Percentiles rank a stretch among this genome's conserved stretches.
phyloP scores from a whole-genome alignment of 495 filamentous ascomycete genomes.

The Ramalina intermedia region DNA sequence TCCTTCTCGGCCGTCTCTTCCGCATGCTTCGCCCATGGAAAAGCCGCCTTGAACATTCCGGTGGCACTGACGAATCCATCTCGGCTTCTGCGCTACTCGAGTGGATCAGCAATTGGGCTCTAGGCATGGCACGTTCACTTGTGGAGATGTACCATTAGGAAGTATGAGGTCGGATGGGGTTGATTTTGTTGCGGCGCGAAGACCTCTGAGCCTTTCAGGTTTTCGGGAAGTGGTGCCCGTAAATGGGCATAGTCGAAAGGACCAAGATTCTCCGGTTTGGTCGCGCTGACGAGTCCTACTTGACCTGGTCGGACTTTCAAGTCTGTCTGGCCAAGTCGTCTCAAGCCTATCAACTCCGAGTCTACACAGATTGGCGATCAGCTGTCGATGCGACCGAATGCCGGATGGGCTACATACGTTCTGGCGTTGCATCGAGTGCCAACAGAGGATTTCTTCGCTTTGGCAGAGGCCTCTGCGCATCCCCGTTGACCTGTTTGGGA shows the following conservation, averaged over 20 bases:
- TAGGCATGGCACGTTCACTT: neutral
- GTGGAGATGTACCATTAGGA: slow-evolving; percentile 60
- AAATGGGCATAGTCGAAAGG: slow-evolving; percentile 93
- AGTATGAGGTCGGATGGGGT: slow-evolving; percentile 68
- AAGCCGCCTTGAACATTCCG: slow-evolving; percentile 99
- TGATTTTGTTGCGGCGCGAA: slow-evolving; percentile 48
- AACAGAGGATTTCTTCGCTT: slow-evolving; percentile 64
- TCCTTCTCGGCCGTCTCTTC: slow-evolving; percentile 82
- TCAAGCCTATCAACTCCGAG: slow-evolving; percentile 59
- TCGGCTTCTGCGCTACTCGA: slow-evolving; percentile 61
- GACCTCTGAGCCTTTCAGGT: slow-evolving; percentile 75
- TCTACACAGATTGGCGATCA: slow-evolving; percentile 5
- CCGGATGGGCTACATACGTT: slow-evolving; percentile 31
- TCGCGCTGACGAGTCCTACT: slow-evolving; percentile 48
- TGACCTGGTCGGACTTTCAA: slow-evolving; percentile 63
- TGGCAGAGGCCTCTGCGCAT: slow-evolving; percentile 46
- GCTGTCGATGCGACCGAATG: slow-evolving; percentile 11
- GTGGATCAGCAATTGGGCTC: neutral
- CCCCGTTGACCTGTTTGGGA: slow-evolving; percentile 34
- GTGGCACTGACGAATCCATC: slow-evolving; percentile 93
- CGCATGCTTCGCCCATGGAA: slow-evolving; percentile 72
- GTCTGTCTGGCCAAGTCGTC: slow-evolving; percentile 83
- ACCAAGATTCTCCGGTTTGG: slow-evolving; percentile 55
- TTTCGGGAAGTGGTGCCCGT: slow-evolving; percentile 75
- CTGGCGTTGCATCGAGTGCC: slow-evolving; percentile 51